Evolutionary conservation across 257 asterid species (phyloP).

Genomic region (Avicennia marina): DNA sequence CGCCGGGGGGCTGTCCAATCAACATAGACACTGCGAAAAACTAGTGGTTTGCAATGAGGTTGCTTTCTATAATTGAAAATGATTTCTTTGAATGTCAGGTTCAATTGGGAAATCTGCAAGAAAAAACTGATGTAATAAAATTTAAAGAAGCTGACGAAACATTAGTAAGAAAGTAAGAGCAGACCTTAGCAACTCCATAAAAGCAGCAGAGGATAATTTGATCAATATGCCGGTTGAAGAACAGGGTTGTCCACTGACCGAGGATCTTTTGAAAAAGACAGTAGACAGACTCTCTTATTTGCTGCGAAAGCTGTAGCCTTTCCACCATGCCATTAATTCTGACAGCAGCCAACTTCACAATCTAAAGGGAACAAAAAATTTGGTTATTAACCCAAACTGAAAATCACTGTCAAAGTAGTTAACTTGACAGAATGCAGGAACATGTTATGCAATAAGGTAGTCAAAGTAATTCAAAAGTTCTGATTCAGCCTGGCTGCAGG

Average conservation of each 20-base stretch:
- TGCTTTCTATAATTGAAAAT: conserved; percentile 62
- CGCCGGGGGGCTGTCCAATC: conserved; percentile 44
- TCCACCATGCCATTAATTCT: conserved; percentile 97
- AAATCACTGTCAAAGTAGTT: not conserved
- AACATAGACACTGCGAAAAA: conserved; percentile 57
- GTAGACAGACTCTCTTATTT: conserved; percentile 73
- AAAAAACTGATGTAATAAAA: conserved; percentile 10
- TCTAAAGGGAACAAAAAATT: conserved; percentile 32
- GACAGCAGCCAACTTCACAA: conserved; percentile 92
- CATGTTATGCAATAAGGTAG: not conserved
- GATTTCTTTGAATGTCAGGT: conserved; percentile 60
- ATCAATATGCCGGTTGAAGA: conserved; percentile 89
- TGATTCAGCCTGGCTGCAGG: not conserved
- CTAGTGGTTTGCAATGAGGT: conserved; percentile 68
- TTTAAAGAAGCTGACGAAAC: conserved; percentile 10
- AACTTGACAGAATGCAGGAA: not conserved
- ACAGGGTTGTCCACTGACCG: conserved; percentile 62
- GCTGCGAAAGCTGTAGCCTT: conserved; percentile 86
- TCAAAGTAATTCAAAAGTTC: conserved; percentile 2
- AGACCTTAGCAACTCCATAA: conserved; percentile 97
- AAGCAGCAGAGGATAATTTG: conserved; percentile 96
- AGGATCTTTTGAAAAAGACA: conserved; percentile 90
- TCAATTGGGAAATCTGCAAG: conserved; percentile 75
- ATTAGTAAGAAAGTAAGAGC: conserved; percentile 10
- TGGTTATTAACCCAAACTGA: not conserved